Conservation (phyloP, 2,329 filamentous ascomycete genomes). For the Tetracladium maxilliforme region DNA sequence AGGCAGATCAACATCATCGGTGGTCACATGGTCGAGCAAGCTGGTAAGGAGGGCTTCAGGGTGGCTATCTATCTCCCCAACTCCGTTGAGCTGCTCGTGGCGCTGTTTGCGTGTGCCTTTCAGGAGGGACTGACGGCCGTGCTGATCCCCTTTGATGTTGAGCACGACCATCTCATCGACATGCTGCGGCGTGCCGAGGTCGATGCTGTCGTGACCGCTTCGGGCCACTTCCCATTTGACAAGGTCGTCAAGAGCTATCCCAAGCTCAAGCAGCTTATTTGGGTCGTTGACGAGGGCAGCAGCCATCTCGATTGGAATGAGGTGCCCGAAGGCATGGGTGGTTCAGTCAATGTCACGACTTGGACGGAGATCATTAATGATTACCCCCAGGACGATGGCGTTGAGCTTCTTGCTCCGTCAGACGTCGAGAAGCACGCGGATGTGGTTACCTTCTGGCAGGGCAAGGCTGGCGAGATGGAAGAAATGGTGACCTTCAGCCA, state of each 20-base stretch:
- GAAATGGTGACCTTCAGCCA: slow-evolving; percentile 76
- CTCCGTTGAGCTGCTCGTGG: slow-evolving; percentile 72
- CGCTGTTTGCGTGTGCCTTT: slow-evolving; percentile 80
- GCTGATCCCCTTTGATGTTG: slow-evolving; percentile 69
- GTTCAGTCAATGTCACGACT: slow-evolving; percentile 67
- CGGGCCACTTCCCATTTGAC: slow-evolving; percentile 75
- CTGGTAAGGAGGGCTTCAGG: slow-evolving; percentile 54
- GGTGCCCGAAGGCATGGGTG: slow-evolving; percentile 61
- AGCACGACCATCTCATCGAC: slow-evolving; percentile 51
- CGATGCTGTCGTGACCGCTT: slow-evolving; percentile 71
- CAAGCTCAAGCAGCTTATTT: slow-evolving; percentile 64
- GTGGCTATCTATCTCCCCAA: slow-evolving; percentile 89
- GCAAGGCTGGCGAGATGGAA: slow-evolving; percentile 31
- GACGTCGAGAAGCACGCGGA: slow-evolving; percentile 36
- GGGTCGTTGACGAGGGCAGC: slow-evolving; percentile 85
- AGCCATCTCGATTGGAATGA: slow-evolving; percentile 93
- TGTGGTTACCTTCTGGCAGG: slow-evolving; percentile 54
- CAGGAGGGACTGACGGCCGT: slow-evolving; percentile 68
- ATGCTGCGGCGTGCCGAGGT: slow-evolving; percentile 61
- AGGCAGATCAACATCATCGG: slow-evolving; percentile 82
- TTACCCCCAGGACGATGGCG: slow-evolving; percentile 37
- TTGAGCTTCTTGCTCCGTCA: slow-evolving; percentile 49
- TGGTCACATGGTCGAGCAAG: slow-evolving; percentile 55
- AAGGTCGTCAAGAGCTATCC: slow-evolving; percentile 54
- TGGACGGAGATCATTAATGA: slow-evolving; percentile 85